Conservation (phyloP, 2,329 filamentous ascomycete species). For the Mollisia scopiformis region DNA sequence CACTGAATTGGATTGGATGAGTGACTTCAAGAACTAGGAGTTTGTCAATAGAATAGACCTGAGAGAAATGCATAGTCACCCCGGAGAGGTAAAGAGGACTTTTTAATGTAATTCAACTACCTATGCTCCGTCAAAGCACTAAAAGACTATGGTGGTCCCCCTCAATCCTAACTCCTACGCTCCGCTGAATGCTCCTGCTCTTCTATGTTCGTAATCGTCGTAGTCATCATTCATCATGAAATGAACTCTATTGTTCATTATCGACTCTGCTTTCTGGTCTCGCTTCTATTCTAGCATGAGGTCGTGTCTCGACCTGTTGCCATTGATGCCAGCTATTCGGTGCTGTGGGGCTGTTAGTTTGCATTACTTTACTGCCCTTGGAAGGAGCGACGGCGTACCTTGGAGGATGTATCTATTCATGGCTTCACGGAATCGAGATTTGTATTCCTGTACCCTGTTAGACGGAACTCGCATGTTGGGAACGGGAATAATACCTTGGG, state of each 20-base stretch:
- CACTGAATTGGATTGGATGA: too few relatives aligned
- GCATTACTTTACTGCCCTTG: neutral
- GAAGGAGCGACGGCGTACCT: conserved; percentile 19
- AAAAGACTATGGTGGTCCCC: too few relatives aligned
- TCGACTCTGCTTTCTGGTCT: neutral
- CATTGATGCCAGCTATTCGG: conserved; percentile 32
- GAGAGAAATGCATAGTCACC: too few relatives aligned
- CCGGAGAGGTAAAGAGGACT: too few relatives aligned
- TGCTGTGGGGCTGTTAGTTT: conserved; percentile 19
- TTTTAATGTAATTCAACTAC: too few relatives aligned
- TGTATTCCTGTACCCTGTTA: conserved; percentile 65
- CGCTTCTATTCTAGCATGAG: neutral
- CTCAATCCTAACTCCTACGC: neutral
- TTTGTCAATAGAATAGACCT: too few relatives aligned
- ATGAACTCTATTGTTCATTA: neutral
- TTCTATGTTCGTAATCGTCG: too few relatives aligned
- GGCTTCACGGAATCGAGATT: conserved; percentile 90
- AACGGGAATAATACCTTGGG: conserved; percentile 70
- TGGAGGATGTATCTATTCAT: conserved; percentile 79
- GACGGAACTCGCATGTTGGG: too few relatives aligned
- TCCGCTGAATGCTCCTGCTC: neutral
- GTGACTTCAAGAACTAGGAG: too few relatives aligned
- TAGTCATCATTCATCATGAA: neutral
- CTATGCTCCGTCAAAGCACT: too few relatives aligned
- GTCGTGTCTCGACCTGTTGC: conserved; percentile 3